Evolutionary conservation across 2,329 filamentous ascomycete genomes (phyloP), one percentile per base, ranked within the genome.

Genomic region (Mollisia scopiformis): DNA sequence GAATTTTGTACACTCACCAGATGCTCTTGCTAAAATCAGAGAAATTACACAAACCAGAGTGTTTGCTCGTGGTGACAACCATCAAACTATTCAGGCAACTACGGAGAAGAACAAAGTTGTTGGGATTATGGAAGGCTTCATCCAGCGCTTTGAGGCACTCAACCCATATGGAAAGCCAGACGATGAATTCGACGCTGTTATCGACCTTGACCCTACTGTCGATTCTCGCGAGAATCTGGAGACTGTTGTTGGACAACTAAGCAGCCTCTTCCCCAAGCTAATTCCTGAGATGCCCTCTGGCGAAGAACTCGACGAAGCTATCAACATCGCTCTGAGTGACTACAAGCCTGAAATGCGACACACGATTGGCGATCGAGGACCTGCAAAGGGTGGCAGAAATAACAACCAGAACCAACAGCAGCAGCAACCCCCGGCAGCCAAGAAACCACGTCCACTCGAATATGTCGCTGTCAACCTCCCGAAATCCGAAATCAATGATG

Each of bases 71-170:
- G 95, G 95, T 14, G 93, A 99, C 75, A 98, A 98, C 71, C 95
- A 99, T 75, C 95, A 99, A 77, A 99, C 95, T 0, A 98, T 99
- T 62, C 93, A 95, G 71, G 93, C 94, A 11, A 89, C 86, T 49
- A 89, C 91, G 58, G 85, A 89, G 47, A 77, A 81, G 50, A 78
- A 82, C 19, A 94, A 97, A 74, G 91, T 95, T 58, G 81, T 95
- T 50, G 85, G 86, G 5, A 96, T 99, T 69, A 98, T 99, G 95
- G 91, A 97, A 69, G 92, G 92, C 2, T 99, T 99, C 76, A 82
- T 99, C 66, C 76, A 85, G 13, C 87, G 95, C 35, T 98, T 97
- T 73, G 90, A 99, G 77, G 85, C 89, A 21, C 82, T 93, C 61
- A 84, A 93, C 66, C 78, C 82, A 0, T 82, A 86, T 19, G 78